Conservation (phyloP, 345 rosid genomes). For the Citrus australasica region DNA sequence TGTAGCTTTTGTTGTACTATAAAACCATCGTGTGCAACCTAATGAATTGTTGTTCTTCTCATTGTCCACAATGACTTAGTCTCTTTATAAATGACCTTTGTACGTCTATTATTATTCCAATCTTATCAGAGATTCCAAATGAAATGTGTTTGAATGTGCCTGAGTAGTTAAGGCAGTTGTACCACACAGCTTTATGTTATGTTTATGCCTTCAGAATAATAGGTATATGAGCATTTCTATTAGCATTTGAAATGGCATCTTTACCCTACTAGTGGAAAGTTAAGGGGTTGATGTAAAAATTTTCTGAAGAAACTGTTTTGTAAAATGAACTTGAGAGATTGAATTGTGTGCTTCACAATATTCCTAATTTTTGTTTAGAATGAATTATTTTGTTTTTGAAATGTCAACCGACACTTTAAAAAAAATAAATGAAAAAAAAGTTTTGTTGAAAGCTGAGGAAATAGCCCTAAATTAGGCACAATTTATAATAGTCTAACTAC, state of each 20-base stretch:
- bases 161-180: not conserved
- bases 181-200: not conserved
- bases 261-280: not conserved
- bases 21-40: not conserved
- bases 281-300: no score
- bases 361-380: no score
- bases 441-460: no score
- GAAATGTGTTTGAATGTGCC: not conserved
- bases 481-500: no score
- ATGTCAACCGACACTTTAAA: no score
- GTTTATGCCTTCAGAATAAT: not conserved
- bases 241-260: not conserved
- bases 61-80: not conserved
- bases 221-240: not conserved
- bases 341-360: no score
- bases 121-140: slow-evolving; percentile 3
- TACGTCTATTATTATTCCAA: not conserved
- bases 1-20: not conserved
- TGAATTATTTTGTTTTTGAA: no score
- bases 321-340: no score
- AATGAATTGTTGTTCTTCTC: not conserved
- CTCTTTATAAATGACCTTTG: no score
- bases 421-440: no score
- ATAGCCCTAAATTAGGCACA: no score
- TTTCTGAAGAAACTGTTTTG: no score